Percentiles rank a stretch among this genome's conserved stretches.
Evolutionary conservation across 2,329 filamentous ascomycete genomes (phyloP).

Genomic region (Nemania sp.): DNA sequence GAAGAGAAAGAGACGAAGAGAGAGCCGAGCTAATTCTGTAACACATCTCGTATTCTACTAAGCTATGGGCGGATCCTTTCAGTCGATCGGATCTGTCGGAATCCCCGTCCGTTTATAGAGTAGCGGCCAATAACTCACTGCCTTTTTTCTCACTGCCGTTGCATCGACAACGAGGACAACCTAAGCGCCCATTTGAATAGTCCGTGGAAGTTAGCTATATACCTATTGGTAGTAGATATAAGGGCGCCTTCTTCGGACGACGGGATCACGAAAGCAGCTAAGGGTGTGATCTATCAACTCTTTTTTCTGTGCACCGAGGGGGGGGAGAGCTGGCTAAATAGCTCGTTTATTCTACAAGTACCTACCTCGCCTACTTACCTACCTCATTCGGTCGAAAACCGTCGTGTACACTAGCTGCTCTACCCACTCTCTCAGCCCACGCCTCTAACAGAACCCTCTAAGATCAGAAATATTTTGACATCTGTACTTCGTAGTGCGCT

Average conservation of each 20-base stretch:
- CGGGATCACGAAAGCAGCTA: no score
- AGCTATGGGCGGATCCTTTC: constrained; percentile 9
- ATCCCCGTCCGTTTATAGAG: neutral
- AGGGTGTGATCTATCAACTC: no score
- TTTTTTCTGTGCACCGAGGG: no score
- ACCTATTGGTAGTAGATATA: neutral
- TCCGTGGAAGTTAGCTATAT: neutral
- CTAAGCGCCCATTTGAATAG: neutral
- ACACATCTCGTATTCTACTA: constrained; percentile 23
- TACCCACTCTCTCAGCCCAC: no score
- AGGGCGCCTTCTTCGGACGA: neutral
- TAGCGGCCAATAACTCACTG: no score
- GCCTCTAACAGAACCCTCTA: no score
- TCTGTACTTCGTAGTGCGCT: no score
- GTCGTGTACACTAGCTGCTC: no score
- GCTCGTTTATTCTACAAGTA: neutral
- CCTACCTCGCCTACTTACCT: constrained; percentile 4
- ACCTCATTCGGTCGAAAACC: no score
- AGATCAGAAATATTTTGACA: no score
- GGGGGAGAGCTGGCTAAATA: no score
- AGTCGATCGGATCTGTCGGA: constrained; percentile 15
- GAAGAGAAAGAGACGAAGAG: neutral
- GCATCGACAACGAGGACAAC: neutral
- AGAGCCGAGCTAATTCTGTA: constrained; percentile 4
- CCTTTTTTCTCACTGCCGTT: neutral